These are phyloP conservation scores for Salix viminalis DNA, from an alignment of 345 rosid species.

Conservation along the genomic window DNA sequence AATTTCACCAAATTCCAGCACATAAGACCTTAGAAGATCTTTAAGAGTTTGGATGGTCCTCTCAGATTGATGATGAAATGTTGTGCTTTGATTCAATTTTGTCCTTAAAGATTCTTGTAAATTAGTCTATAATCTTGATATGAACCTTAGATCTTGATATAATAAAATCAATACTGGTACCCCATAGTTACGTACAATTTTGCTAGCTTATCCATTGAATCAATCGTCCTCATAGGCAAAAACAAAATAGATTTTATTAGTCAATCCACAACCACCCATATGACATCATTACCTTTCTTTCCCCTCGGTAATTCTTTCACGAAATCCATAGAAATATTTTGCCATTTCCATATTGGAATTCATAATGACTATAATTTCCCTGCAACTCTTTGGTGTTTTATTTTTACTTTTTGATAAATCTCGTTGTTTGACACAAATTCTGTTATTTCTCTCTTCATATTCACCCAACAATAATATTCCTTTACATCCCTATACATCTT, in stretches of 20 bases:
- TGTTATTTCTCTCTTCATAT: no score
- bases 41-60: no score
- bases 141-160: background rate
- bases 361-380: background rate
- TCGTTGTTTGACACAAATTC: background rate
- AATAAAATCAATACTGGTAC: background rate
- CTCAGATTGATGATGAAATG: background rate
- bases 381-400: background rate
- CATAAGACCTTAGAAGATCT: background rate
- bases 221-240: rapidly evolving
- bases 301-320: background rate
- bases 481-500: background rate
- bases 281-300: background rate
- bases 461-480: no score
- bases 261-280: background rate
- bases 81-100: background rate
- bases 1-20: no score
- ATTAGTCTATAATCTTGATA: background rate
- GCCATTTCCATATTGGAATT: background rate
- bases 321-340: background rate
- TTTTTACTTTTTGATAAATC: background rate
- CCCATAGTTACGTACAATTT: background rate
- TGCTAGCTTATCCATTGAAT: background rate
- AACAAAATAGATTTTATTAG: background rate
- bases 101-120: background rate